Percentiles rank a stretch among this genome's conserved stretches.
Conservation (phyloP, 1,284 basidiomycete species). For the Papiliotrema nemorosa region DNA sequence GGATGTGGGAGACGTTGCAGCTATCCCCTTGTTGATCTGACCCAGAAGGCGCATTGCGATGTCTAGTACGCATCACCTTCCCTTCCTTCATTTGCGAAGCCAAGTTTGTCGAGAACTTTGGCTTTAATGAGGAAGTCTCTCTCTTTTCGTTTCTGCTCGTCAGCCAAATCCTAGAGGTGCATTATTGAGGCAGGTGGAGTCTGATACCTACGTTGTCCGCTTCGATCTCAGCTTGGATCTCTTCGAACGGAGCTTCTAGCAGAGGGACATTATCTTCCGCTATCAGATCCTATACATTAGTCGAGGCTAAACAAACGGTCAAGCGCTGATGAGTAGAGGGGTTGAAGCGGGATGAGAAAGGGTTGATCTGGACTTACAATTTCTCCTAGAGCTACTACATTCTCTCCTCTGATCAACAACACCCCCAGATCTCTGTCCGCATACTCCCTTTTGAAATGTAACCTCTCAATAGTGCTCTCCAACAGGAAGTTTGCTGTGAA, state of each 20-base stretch:
- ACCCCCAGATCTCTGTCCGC: constrained; percentile 56
- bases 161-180: neutral
- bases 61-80: constrained; percentile 50
- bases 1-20: neutral
- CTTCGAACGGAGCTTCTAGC: constrained; percentile 65
- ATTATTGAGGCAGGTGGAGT: neutral
- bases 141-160: constrained; percentile 40
- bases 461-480: constrained; percentile 67
- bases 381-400: constrained; percentile 95
- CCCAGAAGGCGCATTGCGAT: too few relatives aligned
- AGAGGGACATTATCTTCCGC: constrained; percentile 83
- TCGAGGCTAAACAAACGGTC: neutral
- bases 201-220: constrained; percentile 53
- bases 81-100: constrained; percentile 47
- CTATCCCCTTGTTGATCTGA: neutral
- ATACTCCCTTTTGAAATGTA: constrained; percentile 43
- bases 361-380: constrained; percentile 61
- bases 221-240: constrained; percentile 68
- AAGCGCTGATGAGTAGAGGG: neutral
- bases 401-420: constrained; percentile 94
- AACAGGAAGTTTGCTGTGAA: constrained; percentile 84
- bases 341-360: neutral
- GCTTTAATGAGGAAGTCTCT: constrained; percentile 40
- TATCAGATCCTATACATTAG: constrained; percentile 72
- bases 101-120: constrained; percentile 39